Base-by-base conservation (phyloP, 2,329 filamentous ascomycete genomes). In the Nectriaceae sp. region DNA sequence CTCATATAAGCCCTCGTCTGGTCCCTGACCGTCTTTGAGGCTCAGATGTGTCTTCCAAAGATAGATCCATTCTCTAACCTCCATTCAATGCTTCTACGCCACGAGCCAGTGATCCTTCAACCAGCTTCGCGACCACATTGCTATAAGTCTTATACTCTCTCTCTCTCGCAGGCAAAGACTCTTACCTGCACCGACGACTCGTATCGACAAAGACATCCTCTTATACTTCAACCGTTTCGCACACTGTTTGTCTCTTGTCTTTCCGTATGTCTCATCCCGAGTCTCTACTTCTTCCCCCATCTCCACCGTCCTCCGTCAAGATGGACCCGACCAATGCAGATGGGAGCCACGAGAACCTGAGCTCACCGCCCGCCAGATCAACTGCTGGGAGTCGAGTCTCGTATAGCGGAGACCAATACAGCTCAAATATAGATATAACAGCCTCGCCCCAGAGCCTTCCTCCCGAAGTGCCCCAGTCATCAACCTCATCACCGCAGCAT, bases 1-100 rank as follows among this genome's bases (percentile, higher is more conserved):
- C 53, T 62, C 62, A 63, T 65, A 65, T 65, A 65, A 65, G 62
- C 61, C 54, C 52, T 55, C 56, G 51, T 52, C 46, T 54, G 56
- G 56, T 63, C 63, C 63, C 57, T 59, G 57, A 52, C 49, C 49
- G 41, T 54, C 47, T 59, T 63, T 60, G 58, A 58, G 60, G 60
- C 60, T 63, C 57, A 61, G 60, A 63, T 55, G 56, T 36, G 36
- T 60, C 43, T 53, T 50, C 60, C 60, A 63, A 63, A 62, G 57
- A 61, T 62, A 62, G 60, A 62, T 61, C 60, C 55, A 40, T 47
- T 53, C 56, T 52, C 44, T 47, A 56, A 53, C 51, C 50, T 42
- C 56, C 49, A 54, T 47, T 55, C 55, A 52, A 59, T 55, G 51
- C 49, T 46, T 57, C 42, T 54, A 53, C 48, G 48, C 57, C 47